Conservation (phyloP, 208 protist species). For the Wallacemonas sp. region DNA sequence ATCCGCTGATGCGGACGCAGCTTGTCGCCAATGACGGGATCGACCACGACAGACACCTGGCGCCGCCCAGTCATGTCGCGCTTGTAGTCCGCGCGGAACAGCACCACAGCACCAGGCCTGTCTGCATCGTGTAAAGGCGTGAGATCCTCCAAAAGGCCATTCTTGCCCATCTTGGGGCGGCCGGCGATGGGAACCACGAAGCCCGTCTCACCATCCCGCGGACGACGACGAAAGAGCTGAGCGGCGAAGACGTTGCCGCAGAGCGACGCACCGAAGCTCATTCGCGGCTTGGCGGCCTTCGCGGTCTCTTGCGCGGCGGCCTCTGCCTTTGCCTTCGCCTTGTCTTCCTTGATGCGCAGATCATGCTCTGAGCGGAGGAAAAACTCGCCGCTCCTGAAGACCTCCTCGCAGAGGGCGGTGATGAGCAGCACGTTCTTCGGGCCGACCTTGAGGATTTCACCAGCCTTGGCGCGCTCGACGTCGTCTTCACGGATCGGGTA, state of each 20-base stretch:
- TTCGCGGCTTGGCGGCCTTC: constrained; percentile 49
- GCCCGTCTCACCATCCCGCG: constrained; percentile 65
- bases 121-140: constrained; percentile 79
- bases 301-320: constrained; percentile 52
- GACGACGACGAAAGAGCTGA: constrained; percentile 64
- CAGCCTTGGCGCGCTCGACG: constrained; percentile 56
- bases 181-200: constrained; percentile 81
- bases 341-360: constrained; percentile 78
- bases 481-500: constrained; percentile 80
- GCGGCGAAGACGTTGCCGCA: constrained; percentile 47
- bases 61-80: constrained; percentile 74
- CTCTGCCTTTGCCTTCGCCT: constrained; percentile 64
- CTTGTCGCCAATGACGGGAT: constrained; percentile 91
- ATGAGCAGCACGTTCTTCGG: constrained; percentile 70
- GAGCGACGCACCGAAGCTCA: constrained; percentile 69
- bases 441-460: constrained; percentile 68
- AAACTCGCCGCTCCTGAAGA: constrained; percentile 88
- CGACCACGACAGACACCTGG: constrained; percentile 90
- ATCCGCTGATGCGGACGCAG: constrained; percentile 88
- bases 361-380: constrained; percentile 87
- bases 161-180: constrained; percentile 65
- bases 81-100: constrained; percentile 92
- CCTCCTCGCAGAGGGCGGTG: constrained; percentile 79
- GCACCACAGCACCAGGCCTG: constrained; percentile 73
- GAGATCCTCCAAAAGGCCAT: constrained; percentile 64